A percentile compares a stretch with the other conserved stretches of the same genome.
phyloP scores from a whole-genome alignment of 192 early-diverging fungal genomes.

The Obelidium mucronatum region DNA sequence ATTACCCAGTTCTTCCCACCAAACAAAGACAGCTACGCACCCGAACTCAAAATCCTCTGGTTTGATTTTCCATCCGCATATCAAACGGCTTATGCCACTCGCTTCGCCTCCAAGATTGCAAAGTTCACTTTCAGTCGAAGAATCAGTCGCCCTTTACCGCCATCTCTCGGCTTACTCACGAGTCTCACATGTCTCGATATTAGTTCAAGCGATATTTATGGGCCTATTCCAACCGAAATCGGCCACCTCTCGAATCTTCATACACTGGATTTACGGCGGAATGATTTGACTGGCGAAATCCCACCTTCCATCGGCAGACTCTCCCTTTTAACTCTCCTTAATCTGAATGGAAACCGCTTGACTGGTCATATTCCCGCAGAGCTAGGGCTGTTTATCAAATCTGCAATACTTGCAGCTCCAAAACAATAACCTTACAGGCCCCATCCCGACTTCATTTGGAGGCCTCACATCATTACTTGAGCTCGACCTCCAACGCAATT shows the following conservation, averaged over 20 bases:
- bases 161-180: not conserved
- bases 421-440: not conserved
- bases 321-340: not conserved
- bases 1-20: no score
- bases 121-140: no score
- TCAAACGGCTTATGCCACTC: no score
- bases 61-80: no score
- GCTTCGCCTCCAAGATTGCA: no score
- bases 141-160: no score
- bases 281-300: not conserved
- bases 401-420: not conserved
- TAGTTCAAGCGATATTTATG: not conserved
- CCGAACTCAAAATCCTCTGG: no score
- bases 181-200: not conserved
- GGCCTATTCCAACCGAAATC: not conserved
- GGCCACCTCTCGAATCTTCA: slow-evolving; percentile 7
- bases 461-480: not conserved
- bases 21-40: no score
- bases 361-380: not conserved
- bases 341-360: not conserved
- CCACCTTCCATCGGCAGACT: not conserved
- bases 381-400: not conserved
- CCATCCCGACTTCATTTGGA: not conserved
- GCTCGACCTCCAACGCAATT: not conserved
- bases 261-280: not conserved